These are phyloP conservation scores for Nemania bipapillata DNA, from an alignment of 2,329 filamentous ascomycete genomes.

Conservation along the genomic window DNA sequence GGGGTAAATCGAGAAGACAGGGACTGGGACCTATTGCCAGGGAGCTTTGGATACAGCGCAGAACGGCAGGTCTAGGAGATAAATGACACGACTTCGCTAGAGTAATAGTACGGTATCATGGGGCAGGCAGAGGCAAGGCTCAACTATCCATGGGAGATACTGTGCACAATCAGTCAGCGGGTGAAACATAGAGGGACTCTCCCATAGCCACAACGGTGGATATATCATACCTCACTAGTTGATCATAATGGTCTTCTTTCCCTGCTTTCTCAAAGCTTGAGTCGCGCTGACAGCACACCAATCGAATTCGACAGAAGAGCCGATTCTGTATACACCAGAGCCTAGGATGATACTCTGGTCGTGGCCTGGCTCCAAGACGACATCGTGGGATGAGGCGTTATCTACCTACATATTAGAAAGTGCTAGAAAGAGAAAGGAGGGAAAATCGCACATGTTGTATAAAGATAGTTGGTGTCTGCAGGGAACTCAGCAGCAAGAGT, in stretches of 20 bases:
- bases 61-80: not conserved
- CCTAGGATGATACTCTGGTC: slow-evolving; percentile 92
- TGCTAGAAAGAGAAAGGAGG: not conserved
- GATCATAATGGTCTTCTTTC: slow-evolving; percentile 98
- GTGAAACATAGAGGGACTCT: not conserved
- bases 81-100: no score
- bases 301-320: slow-evolving; percentile 97
- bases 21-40: not conserved
- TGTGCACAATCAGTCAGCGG: not conserved
- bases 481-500: slow-evolving; percentile 97
- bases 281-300: slow-evolving; percentile 97
- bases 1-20: not conserved
- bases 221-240: slow-evolving; percentile 67
- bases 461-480: slow-evolving; percentile 92
- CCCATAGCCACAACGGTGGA: not conserved
- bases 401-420: slow-evolving; percentile 53
- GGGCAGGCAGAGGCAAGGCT: not conserved
- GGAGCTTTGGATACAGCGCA: not conserved
- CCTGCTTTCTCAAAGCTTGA: slow-evolving; percentile 82
- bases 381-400: slow-evolving; percentile 93
- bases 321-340: slow-evolving; percentile 96
- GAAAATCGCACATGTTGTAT: slow-evolving; percentile 75
- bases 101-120: not conserved
- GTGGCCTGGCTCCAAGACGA: slow-evolving; percentile 74
- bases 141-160: not conserved